These are phyloP conservation scores for Colletotrichum sp. DNA, from an alignment of 2,329 filamentous ascomycete genomes.

Conservation along the genomic window DNA sequence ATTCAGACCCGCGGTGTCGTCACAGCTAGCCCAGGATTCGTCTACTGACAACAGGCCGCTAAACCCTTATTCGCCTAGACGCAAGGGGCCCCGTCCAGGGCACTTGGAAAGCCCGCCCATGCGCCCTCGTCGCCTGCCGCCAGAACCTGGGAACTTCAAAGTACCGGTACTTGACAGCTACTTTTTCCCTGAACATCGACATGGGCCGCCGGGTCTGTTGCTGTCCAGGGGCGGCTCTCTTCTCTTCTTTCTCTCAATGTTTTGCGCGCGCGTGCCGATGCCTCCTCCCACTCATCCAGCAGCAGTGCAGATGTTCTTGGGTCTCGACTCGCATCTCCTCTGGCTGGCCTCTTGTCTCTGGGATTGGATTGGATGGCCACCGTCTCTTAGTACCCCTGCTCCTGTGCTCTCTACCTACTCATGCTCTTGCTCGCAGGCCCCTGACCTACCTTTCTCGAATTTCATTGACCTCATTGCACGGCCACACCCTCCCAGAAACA, in stretches of 20 bases:
- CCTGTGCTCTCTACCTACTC: not conserved
- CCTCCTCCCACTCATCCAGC: not conserved
- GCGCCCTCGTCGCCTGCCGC: not conserved
- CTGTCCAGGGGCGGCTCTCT: slow-evolving; percentile 14
- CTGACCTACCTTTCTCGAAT: not conserved
- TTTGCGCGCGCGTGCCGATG: not conserved
- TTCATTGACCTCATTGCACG: slow-evolving; percentile 23
- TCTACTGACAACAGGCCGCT: slow-evolving; percentile 16
- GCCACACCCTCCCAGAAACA: slow-evolving; percentile 18
- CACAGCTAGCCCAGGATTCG: slow-evolving; percentile 10
- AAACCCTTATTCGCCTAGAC: slow-evolving; percentile 7
- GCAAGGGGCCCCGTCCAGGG: slow-evolving; percentile 15
- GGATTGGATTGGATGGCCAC: not conserved
- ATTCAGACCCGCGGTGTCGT: slow-evolving; percentile 5
- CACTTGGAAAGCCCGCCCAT: not conserved
- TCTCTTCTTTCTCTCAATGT: not conserved
- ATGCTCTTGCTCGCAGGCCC: not conserved
- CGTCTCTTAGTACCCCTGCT: not conserved
- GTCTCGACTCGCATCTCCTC: not conserved
- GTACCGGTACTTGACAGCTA: slow-evolving; percentile 16
- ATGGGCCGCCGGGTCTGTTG: slow-evolving; percentile 13
- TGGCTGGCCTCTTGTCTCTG: not conserved
- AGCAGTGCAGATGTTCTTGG: not conserved
- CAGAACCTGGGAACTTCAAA: not conserved
- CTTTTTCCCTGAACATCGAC: slow-evolving; percentile 7